phyloP scores from a whole-genome alignment of 108 stramenopile species.

The Cyclostephanos invisitatus region DNA sequence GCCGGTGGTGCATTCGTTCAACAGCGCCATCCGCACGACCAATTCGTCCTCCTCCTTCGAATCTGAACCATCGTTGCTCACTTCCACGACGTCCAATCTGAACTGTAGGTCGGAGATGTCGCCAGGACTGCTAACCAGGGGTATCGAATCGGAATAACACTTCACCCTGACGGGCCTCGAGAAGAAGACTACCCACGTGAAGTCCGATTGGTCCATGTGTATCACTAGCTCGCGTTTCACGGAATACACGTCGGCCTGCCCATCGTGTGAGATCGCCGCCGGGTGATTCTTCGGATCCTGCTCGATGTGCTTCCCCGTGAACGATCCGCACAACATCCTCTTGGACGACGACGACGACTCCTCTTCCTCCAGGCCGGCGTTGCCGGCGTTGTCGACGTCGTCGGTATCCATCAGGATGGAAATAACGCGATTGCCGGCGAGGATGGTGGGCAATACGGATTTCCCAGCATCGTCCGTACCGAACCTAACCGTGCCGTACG shows the following conservation, averaged over 20 bases:
- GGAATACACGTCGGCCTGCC: constrained; percentile 22
- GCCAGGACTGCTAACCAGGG: constrained; percentile 28
- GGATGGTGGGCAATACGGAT: constrained; percentile 56
- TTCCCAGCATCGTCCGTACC: constrained; percentile 20
- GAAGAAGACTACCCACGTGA: constrained; percentile 91
- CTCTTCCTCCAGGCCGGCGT: constrained; percentile 5
- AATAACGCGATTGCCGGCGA: constrained; percentile 45
- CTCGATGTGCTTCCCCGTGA: constrained; percentile 31
- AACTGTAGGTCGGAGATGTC: constrained; percentile 28
- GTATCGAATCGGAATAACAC: constrained; percentile 49
- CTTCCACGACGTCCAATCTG: constrained; percentile 42
- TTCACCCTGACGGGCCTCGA: constrained; percentile 76
- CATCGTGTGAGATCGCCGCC: constrained; percentile 33
- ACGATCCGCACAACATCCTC: constrained; percentile 41
- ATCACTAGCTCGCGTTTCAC: constrained; percentile 76
- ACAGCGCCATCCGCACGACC: constrained; percentile 78
- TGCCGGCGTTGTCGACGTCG: constrained; percentile 24
- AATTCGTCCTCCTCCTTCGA: constrained; percentile 29
- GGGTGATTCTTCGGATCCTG: constrained; percentile 34
- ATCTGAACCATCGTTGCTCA: constrained; percentile 15
- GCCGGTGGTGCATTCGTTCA: constrained; percentile 82
- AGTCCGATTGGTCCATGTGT: constrained; percentile 70
- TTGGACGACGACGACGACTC: constrained; percentile 9
- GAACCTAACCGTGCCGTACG: constrained; percentile 72
- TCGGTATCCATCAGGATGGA: constrained; percentile 42